These are phyloP conservation scores for Geum urbanum DNA, from an alignment of 306 rosid species.

Conservation along the genomic window DNA sequence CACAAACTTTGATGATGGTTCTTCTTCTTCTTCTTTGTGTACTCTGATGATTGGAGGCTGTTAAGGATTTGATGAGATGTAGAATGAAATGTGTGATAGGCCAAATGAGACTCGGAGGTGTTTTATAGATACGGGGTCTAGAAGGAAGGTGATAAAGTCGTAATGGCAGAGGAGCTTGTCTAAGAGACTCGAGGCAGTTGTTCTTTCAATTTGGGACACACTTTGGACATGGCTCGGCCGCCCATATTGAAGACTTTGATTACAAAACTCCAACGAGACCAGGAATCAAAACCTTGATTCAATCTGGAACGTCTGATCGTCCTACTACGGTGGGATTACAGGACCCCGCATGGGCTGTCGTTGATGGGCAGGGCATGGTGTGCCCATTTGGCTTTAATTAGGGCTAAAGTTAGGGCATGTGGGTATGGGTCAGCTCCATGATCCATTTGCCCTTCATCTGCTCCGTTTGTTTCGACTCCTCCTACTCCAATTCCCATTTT, in stretches of 20 bases:
- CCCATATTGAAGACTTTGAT: slow-evolving; percentile 26
- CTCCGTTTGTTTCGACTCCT: slow-evolving; percentile 6
- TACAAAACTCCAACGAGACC: slow-evolving; percentile 17
- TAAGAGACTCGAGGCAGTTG: slow-evolving; percentile 19
- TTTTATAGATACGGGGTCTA: slow-evolving; percentile 27
- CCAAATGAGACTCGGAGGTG: slow-evolving; percentile 8
- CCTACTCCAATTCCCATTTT: background rate
- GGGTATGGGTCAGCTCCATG: slow-evolving; percentile 19
- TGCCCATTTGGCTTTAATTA: slow-evolving; percentile 12
- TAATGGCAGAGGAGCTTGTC: background rate
- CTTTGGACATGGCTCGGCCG: slow-evolving; percentile 34
- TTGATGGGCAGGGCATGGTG: slow-evolving; percentile 28
- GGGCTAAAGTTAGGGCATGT: slow-evolving; percentile 18
- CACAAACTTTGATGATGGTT: slow-evolving; percentile 2
- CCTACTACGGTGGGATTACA: background rate
- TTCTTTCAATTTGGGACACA: slow-evolving; percentile 34
- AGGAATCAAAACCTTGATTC: background rate
- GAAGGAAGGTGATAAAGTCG: background rate
- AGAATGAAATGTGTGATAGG: slow-evolving; percentile 16
- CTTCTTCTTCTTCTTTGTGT: background rate
- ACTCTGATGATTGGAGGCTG: background rate
- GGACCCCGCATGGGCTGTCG: slow-evolving; percentile 33
- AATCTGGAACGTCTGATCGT: slow-evolving; percentile 15
- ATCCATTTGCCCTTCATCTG: slow-evolving; percentile 15
- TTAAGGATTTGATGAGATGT: background rate